Conservation (phyloP, 306 rosid genomes). For the Castanopsis chinensis region DNA sequence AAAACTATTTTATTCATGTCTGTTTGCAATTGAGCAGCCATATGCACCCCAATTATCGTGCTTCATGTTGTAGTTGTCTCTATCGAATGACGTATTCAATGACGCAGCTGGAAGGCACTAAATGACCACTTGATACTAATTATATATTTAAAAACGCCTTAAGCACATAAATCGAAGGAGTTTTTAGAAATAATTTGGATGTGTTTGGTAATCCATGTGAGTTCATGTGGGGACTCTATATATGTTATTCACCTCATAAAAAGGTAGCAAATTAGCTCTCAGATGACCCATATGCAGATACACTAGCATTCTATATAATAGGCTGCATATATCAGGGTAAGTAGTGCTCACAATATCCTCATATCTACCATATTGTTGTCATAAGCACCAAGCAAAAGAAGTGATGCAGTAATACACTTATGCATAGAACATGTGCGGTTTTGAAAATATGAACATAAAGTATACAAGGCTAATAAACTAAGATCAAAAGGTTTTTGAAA, state of each 20-base stretch:
- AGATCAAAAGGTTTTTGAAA: no score
- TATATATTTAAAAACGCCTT: background rate
- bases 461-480: no score
- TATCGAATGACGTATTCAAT: background rate
- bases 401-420: no score
- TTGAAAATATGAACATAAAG: no score
- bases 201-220: background rate
- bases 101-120: constrained; percentile 2
- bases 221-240: background rate
- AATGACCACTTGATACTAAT: background rate
- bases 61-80: background rate
- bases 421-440: no score
- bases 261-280: background rate
- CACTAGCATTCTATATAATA: background rate
- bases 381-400: no score
- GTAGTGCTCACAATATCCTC: no score
- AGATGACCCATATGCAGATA: background rate
- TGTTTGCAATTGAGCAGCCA: background rate
- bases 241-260: background rate
- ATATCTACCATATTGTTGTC: no score
- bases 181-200: background rate
- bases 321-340: background rate
- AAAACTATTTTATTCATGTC: background rate
- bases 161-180: background rate
- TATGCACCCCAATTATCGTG: background rate